Evolutionary conservation across 2,329 filamentous ascomycete species (phyloP), one percentile per base, ranked within the genome.

Genomic region (Trichoderma hamatum): DNA sequence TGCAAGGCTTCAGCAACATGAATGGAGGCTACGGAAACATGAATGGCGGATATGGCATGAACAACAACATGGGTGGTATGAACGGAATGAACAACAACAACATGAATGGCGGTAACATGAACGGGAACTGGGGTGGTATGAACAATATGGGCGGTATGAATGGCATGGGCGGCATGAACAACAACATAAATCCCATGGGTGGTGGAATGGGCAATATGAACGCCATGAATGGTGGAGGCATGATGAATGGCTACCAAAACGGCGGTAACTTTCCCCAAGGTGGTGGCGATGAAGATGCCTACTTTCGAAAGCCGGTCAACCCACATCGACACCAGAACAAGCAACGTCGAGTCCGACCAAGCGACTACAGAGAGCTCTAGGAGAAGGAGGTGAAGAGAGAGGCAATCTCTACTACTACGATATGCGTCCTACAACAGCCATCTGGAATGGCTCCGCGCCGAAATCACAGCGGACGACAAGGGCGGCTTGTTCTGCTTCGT

Each of bases 271-370:
- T 85, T 60, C 75, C 79, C 1, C 82, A 83, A 70, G 85, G 86
- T 2, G 89, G 86, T 69, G 88, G 89, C 72, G 93, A 96, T 68
- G 94, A 97, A 69, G 93, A 94, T 70, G 92, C 96, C 7, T 99
- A 99, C 81, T 96, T 98, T 79, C 88, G 96, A 69, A 95, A 97
- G 79, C 96, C 96, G 0, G 92, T 98, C 71, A 99, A 99, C 77
- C 95, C 94, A 2, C 92, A 97, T 77, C 89, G 96, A 62, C 92
- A 96, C 77, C 91, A 94, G 79, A 93, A 94, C 76, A 88, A 92
- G 75, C 90, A 93, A 75, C 88, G 91, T 72, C 86, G 93, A 74
- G 89, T 92, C 67, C 87, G 96, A 67, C 94, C 94, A 13, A 96
- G 93, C 78, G 96, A 99, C 81, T 98, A 96, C 79, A 88, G 92